These are phyloP conservation scores for Termitomyces titanicus DNA, from an alignment of 768 basidiomycete genomes.

Conservation along the genomic window DNA sequence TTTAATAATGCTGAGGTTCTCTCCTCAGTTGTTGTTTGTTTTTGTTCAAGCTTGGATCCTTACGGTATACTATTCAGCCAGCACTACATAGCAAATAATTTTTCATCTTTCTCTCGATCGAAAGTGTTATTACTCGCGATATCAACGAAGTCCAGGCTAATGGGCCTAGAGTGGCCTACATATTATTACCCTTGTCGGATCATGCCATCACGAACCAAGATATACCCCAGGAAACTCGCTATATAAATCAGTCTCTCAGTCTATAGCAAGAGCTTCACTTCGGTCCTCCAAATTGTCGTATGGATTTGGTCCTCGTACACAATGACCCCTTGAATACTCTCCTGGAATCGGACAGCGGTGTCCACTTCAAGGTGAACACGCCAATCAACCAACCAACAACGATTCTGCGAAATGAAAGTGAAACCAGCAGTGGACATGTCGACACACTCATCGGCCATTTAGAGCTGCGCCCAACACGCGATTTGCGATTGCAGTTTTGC, in stretches of 20 bases:
- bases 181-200: not conserved
- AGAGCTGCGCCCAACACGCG: conserved; percentile 18
- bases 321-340: conserved; percentile 36
- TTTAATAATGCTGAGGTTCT: not conserved
- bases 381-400: conserved; percentile 20
- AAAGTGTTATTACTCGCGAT: too few relatives aligned
- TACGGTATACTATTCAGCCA: too few relatives aligned
- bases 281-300: not conserved
- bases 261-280: not conserved
- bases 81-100: too few relatives aligned
- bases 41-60: too few relatives aligned
- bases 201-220: not conserved
- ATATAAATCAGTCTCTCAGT: not conserved
- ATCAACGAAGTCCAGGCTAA: not conserved
- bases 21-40: too few relatives aligned
- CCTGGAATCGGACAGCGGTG: conserved; percentile 30
- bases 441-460: conserved; percentile 31
- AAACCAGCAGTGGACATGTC: conserved; percentile 25
- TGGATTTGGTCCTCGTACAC: conserved; percentile 33
- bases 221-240: not conserved
- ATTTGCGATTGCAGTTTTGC: conserved; percentile 22
- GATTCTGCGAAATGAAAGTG: conserved; percentile 25
- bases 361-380: conserved; percentile 31
- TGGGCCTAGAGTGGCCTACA: not conserved
- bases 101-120: too few relatives aligned